A percentile compares a stretch with the other conserved stretches of the same genome.
phyloP scores from a whole-genome alignment of 805 yeast species.

The Ascoidea rubescens region DNA sequence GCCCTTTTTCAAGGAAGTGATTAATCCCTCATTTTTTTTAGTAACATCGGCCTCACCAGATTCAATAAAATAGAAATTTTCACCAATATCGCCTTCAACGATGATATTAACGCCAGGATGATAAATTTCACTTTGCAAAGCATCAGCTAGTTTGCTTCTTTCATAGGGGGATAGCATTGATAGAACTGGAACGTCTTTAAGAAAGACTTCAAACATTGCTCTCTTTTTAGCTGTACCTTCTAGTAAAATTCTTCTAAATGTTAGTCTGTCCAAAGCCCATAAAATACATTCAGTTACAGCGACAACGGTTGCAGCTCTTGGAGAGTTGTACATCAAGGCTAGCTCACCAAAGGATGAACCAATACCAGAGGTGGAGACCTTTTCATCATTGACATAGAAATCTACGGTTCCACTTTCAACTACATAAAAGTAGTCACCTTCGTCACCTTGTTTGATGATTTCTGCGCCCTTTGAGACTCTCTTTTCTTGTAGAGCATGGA shows the following conservation, averaged over 20 bases:
- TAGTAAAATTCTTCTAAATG: slow-evolving; percentile 81
- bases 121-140: slow-evolving; percentile 66
- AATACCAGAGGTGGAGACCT: slow-evolving; percentile 63
- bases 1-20: slow-evolving; percentile 55
- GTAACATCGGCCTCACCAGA: slow-evolving; percentile 72
- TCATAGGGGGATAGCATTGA: slow-evolving; percentile 57
- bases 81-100: slow-evolving; percentile 77
- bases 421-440: slow-evolving; percentile 84
- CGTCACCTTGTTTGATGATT: slow-evolving; percentile 84
- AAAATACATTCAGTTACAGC: slow-evolving; percentile 60
- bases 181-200: slow-evolving; percentile 76
- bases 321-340: slow-evolving; percentile 94
- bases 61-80: slow-evolving; percentile 61
- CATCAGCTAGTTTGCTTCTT: slow-evolving; percentile 88
- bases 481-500: slow-evolving; percentile 74
- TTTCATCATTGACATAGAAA: slow-evolving; percentile 48
- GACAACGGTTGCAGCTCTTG: slow-evolving; percentile 89
- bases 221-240: slow-evolving; percentile 89
- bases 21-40: slow-evolving; percentile 42
- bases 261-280: slow-evolving; percentile 89
- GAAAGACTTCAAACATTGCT: slow-evolving; percentile 76
- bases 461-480: slow-evolving; percentile 40
- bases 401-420: slow-evolving; percentile 79
- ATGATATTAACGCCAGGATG: slow-evolving; percentile 64
- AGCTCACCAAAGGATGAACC: slow-evolving; percentile 94